Evolutionary conservation across 1,139 yeast species (phyloP), one percentile per base, ranked within the genome.

Genomic region (Groenewaldozyma sp.): DNA sequence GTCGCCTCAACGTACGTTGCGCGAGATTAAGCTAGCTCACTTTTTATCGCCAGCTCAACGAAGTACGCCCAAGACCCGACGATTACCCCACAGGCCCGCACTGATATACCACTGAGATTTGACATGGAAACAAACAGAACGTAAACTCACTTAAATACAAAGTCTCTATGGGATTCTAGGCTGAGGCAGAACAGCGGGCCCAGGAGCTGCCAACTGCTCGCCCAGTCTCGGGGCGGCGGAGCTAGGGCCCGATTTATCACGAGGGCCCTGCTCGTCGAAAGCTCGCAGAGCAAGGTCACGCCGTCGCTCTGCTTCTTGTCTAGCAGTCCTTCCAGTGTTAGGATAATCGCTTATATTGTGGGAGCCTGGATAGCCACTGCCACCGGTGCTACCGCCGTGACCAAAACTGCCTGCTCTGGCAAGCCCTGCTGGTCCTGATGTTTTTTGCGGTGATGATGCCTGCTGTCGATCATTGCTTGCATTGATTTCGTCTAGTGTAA

Each of bases 271-370:
- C n/a, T 35, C 40, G 5, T 83, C 94, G 45, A 86, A 67, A 21
- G 84, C 91, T 53, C 82, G 82, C 42, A 86, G 63, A 0, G 95
- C 95, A 38, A 86, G 75, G 51, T 82, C 87, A 57, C 94, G 73
- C 59, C 95, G 73, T 57, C 95, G 73, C 55, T 86, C 95, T n/a
- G 93, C 93, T 78, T 35, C 82, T 7, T 49, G 54, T 24, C 55
- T 43, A 4, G 49, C 44, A 21, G 44, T 16, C 26, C 11, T 7
- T 7, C 11, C 11, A 22, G 26, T 22, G 11, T 22, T 22, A 22
- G 26, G 11, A 7, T 7, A 11, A 22, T 22, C 26, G 26, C 26
- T 11, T 7, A 22, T 22, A 22, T 22, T 22, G 26, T 22, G 26
- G 11, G 26, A 22, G 11, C 11, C 10, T 7, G 26, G 11, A 7